Evolutionary conservation across 2,329 filamentous ascomycete species (phyloP), one percentile per base, ranked within the genome.

Genomic region (Talaromyces marneffei): DNA sequence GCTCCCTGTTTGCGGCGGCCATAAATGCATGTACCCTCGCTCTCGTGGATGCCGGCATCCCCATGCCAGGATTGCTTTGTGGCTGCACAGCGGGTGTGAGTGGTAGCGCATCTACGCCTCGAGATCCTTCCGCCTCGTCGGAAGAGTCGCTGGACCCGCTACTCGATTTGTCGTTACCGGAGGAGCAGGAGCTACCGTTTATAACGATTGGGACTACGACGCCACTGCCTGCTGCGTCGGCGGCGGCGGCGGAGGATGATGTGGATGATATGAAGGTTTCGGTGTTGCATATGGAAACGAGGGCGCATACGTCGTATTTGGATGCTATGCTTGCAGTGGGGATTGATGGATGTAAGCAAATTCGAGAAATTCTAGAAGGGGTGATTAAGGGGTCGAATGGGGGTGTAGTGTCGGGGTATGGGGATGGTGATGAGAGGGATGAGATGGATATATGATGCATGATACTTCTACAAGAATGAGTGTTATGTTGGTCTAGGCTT

Each of bases 261-360:
- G 46, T 31, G 8, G 39, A 73, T 54, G 72, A 75, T 23, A 76
- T 72, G 71, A 87, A 87, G 68, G 87, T 97, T 2, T 87, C 85
- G 2, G 88, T 92, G 6, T 77, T 96, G 65, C 83, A 92, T 12
- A 90, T 95, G 82, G 94, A 97, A 80, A 94, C 88, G 59, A 85
- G 91, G 53, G 87, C 96, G n/a, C 89, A 95, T 75, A 85, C 89
- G 65, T 75, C 74, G 16, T 84, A 92, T 61, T 72, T 97, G 63
- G 93, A 99, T 78, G 90, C 90, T 1, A 96, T 99, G 92, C 78
- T 99, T 68, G 91, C 90, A 0, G 91, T 96, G 1, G 93, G 89
- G 0, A 86, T 97, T 54, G 92, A 97, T 72, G 94, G 92, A 4
- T 97, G 93, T 75, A 91, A 88, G 76, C 88, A 92, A 72, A 87